Base-by-base conservation (phyloP, 2,329 filamentous ascomycete genomes). In the Endoconidiophora polonica region DNA sequence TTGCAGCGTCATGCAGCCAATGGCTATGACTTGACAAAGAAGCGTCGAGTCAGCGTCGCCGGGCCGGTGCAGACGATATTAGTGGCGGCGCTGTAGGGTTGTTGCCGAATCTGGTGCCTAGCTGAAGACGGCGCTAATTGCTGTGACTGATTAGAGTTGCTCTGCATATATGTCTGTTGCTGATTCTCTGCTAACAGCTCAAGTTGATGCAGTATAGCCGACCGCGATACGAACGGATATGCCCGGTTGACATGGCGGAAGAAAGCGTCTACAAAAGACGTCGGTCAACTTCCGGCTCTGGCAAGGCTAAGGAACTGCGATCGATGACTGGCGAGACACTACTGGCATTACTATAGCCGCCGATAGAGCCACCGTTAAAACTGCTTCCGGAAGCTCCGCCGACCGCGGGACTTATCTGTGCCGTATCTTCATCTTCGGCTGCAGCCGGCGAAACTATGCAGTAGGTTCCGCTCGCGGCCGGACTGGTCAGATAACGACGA, bases 231-330 rank as follows among this genome's bases (percentile, higher is more conserved):
- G 52, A 69, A 70, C 7, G 68, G 67, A 50, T 70, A 70, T 2
- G 66, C 66, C 4, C 66, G 60, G 53, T 70, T 65, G 22, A 69
- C 66, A 49, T 69, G 64, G 12, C 65, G 63, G 49, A 70, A 69
- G 56, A 69, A 70, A 12, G 68, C 66, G 46, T 68, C 63, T 7
- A 66, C 62, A 18, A 66, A 18, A 66, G 22, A 18, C 46, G 18
- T n/a, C 46, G 46, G 16, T 22, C 12, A 14, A 48, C 36, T 14
- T n/a, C 37, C 7, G 37, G 36, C 18, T 46, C 41, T 10, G n/a
- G 41, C 22, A 20, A n/a, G 10, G 29, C 29, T 9, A 33, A 10
- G 12, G 29, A 9, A 10, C 29, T 33, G 2, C 29, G 29, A 4
- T 12, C 29, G 29, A 33, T 3, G 12, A 12, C 9, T 3, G 29